Evolutionary conservation across 768 basidiomycete species (phyloP), one percentile per base, ranked within the genome.

Genomic region (Mycena alexandri): DNA sequence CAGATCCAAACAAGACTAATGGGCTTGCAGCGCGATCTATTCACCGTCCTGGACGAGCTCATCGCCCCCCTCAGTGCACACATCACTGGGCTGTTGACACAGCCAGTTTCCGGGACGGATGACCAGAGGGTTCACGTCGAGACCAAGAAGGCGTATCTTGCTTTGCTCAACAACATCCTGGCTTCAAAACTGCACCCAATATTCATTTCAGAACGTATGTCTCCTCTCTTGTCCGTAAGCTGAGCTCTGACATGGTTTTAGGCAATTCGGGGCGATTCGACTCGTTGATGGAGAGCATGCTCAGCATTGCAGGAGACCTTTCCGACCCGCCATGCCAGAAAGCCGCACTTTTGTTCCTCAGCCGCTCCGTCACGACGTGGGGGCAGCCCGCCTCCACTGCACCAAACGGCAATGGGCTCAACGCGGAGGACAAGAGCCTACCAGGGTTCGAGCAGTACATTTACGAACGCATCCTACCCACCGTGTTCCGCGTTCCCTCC

Each of bases 361-460:
- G 85, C 65, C 86, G 87, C 58, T 89, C 88, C 59, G 86, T 93
- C 41, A 80, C 81, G 22, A 82, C 84, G 16, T 95, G 94, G 92
- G 91, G 89, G 42, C 88, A 86, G 62, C 84, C 85, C 24, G 75
- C 79, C 29, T 57, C 75, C 24, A 50, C 75, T 3, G 69, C 73
- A 3, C 78, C 83, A 22, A 81, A 82, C 55, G 81, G 82, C 17
- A 68, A 68, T 17, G 66, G 58, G 42, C 75, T 73, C 38, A 73
- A 72, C 25, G 72, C 73, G 46, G 66, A 65, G 16, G 75, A 81
- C 42, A 78, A 78, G 57, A 80, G 83, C 13, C 79, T 99, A 48
- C 95, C 95, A 13, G 96, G 97, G 0, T 98, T 98, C 71, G 96
- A 98, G 71, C 86, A 88, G 16, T 96, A 96, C 76, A 87, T 97